These are phyloP conservation scores for Sugiyamaella americana DNA, from an alignment of 805 yeast genomes.

Conservation along the genomic window DNA sequence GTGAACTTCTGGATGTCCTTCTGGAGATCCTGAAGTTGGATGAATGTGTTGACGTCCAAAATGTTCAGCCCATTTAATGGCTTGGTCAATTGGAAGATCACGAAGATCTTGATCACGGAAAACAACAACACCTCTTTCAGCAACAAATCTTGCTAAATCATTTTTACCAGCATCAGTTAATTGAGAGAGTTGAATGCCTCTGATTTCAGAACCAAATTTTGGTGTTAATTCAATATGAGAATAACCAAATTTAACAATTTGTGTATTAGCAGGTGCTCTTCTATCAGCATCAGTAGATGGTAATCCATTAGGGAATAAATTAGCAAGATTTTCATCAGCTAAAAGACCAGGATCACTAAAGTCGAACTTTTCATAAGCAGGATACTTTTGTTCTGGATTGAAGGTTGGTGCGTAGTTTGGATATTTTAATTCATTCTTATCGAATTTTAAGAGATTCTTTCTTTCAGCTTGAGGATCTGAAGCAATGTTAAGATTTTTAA, in stretches of 20 bases:
- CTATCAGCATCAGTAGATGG: conserved; percentile 12
- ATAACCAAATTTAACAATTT: conserved; percentile 23
- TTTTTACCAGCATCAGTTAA: conserved; percentile 40
- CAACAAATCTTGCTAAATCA: conserved; percentile 43
- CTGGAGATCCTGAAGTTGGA: conserved; percentile 68
- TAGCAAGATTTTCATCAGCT: conserved; percentile 54
- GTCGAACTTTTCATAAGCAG: conserved; percentile 49
- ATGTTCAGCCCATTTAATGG: conserved; percentile 48
- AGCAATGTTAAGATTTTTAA: conserved; percentile 1
- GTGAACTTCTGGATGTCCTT: conserved; percentile 52
- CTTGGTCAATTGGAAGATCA: conserved; percentile 29
- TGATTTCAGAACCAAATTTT: conserved; percentile 49
- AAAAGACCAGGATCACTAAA: conserved; percentile 57
- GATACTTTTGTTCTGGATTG: conserved; percentile 52
- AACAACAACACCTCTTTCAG: conserved; percentile 47
- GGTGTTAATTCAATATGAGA: conserved; percentile 47
- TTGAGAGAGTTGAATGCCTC: conserved; percentile 42
- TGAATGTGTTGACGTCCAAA: conserved; percentile 70
- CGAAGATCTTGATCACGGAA: conserved; percentile 47
- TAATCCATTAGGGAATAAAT: conserved; percentile 39
- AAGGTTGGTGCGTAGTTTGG: conserved; percentile 64
- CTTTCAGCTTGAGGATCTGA: neutral
- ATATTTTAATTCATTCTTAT: conserved; percentile 26
- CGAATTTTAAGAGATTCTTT: neutral
- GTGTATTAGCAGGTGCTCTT: conserved; percentile 10